Conservation (phyloP, 2,329 filamentous ascomycete genomes). For the Ascochyta koolunga region DNA sequence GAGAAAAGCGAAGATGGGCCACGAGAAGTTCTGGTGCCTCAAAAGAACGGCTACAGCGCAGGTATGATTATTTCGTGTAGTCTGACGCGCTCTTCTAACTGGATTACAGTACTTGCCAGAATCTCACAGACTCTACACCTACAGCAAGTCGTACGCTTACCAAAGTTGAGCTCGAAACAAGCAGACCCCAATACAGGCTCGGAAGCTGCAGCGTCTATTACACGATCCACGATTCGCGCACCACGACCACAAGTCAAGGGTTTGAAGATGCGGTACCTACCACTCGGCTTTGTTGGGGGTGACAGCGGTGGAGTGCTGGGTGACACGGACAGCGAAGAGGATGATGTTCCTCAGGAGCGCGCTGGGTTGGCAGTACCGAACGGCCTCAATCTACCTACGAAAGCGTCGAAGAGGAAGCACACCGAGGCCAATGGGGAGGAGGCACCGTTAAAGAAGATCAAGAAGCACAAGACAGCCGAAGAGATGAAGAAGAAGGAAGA, state of each 20-base stretch:
- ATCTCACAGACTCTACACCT: constrained; percentile 69
- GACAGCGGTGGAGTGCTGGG: constrained; percentile 53
- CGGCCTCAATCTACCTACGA: constrained; percentile 29
- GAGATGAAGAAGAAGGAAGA: constrained; percentile 47
- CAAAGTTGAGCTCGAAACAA: constrained; percentile 48
- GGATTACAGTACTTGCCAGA: constrained; percentile 25
- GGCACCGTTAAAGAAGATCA: constrained; percentile 47
- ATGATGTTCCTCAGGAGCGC: constrained; percentile 39
- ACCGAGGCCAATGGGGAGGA: constrained; percentile 39
- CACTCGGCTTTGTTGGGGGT: constrained; percentile 62
- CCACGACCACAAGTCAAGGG: constrained; percentile 70
- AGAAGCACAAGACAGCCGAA: constrained; percentile 45
- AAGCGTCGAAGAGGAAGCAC: constrained; percentile 48
- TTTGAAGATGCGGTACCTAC: constrained; percentile 70
- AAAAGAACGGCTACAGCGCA: constrained; percentile 60
- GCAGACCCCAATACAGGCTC: constrained; percentile 50
- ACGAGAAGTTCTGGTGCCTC: constrained; percentile 67
- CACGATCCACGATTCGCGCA: constrained; percentile 57
- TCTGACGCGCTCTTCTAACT: constrained; percentile 13
- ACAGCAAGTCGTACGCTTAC: constrained; percentile 66
- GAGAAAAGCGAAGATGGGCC: constrained; percentile 59
- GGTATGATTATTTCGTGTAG: constrained; percentile 52
- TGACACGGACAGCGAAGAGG: constrained; percentile 51
- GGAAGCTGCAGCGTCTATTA: constrained; percentile 50
- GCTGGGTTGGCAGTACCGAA: constrained; percentile 35